These are phyloP conservation scores for Ustilago tritici DNA, from an alignment of 1,284 basidiomycete genomes.

Conservation along the genomic window DNA sequence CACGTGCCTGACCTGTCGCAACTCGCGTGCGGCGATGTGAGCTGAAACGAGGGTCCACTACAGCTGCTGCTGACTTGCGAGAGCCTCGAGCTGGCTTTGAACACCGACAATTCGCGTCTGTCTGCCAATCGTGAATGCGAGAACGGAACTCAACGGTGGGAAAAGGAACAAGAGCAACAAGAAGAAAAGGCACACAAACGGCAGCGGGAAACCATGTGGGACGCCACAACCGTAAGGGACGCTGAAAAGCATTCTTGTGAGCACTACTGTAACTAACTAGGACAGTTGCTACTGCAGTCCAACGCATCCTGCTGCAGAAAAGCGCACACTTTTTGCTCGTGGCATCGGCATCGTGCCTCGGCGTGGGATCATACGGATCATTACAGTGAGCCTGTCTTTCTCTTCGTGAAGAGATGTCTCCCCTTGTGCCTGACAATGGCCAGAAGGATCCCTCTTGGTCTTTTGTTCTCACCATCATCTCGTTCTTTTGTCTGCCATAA, in stretches of 20 bases:
- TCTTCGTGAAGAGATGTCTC: background rate
- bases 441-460: background rate
- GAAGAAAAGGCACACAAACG: background rate
- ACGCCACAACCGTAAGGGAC: constrained; percentile 5
- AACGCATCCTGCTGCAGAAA: background rate
- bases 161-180: background rate
- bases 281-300: background rate
- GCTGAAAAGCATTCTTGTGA: constrained; percentile 1
- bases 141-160: background rate
- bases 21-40: constrained; percentile 3
- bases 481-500: constrained; percentile 12
- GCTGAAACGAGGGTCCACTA: background rate
- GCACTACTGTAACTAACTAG: background rate
- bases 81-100: too few species aligned
- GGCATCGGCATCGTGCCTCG: background rate
- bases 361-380: background rate
- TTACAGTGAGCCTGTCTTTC: background rate
- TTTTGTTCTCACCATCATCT: constrained; percentile 14
- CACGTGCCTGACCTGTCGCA: constrained; percentile 4
- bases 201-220: background rate
- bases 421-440: background rate
- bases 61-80: too few species aligned
- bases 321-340: background rate
- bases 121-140: background rate
- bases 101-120: background rate